These are phyloP conservation scores for Aspergillus leporis DNA, from an alignment of 495 filamentous ascomycete species.

Conservation along the genomic window DNA sequence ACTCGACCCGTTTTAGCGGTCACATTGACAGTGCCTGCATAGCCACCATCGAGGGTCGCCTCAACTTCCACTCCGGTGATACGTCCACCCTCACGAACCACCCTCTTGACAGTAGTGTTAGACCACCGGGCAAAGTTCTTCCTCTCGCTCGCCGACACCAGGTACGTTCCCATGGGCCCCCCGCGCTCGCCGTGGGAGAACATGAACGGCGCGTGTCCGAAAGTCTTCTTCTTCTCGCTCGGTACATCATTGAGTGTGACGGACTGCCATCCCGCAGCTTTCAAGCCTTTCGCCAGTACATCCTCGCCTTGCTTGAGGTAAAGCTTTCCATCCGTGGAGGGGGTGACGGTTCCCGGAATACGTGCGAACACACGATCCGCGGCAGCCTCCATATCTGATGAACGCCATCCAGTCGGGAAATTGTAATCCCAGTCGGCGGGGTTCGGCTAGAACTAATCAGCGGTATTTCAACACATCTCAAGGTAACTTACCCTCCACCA, in stretches of 20 bases:
- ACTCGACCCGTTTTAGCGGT: slow-evolving; percentile 3
- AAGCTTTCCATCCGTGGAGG: slow-evolving; percentile 7
- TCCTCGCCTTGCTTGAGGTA: slow-evolving; percentile 6
- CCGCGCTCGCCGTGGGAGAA: slow-evolving; percentile 10
- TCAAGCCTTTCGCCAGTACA: background rate
- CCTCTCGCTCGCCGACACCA: slow-evolving; percentile 8
- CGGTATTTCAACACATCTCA: background rate
- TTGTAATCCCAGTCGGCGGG: slow-evolving; percentile 10
- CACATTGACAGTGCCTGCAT: slow-evolving; percentile 8
- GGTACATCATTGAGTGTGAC: slow-evolving; percentile 2
- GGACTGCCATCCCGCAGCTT: slow-evolving; percentile 6
- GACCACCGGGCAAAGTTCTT: slow-evolving; percentile 10
- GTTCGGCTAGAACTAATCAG: slow-evolving; percentile 4
- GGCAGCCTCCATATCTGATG: slow-evolving; percentile 9
- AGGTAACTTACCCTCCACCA: slow-evolving; percentile 7
- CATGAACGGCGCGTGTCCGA: slow-evolving; percentile 12
- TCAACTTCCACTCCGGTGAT: slow-evolving; percentile 12
- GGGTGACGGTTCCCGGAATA: slow-evolving; percentile 5
- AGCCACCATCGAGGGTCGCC: slow-evolving; percentile 8
- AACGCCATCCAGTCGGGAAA: slow-evolving; percentile 7
- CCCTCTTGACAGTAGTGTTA: slow-evolving; percentile 9
- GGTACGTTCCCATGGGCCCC: slow-evolving; percentile 10
- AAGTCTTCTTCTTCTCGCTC: slow-evolving; percentile 8
- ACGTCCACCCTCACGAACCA: background rate
- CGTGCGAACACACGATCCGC: slow-evolving; percentile 9